Evolutionary conservation across 2,329 filamentous ascomycete species (phyloP).

Genomic region (Cladosporium sp.): DNA sequence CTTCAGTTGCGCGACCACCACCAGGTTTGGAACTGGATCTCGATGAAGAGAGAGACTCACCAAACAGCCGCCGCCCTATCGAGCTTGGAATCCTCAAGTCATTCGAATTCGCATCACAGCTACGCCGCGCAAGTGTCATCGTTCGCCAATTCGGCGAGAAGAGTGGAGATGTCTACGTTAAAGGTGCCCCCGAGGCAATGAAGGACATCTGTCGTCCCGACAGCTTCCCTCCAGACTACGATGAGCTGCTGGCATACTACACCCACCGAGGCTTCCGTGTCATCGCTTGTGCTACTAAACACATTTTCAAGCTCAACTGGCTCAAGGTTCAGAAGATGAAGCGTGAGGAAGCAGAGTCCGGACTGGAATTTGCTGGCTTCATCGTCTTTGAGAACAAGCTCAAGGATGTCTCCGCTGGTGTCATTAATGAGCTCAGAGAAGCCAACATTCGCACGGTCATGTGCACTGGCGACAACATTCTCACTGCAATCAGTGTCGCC

Average conservation of each 20-base stretch:
- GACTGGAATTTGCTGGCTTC: constrained; percentile 88
- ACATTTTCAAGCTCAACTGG: constrained; percentile 86
- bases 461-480: constrained; percentile 97
- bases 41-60: constrained; percentile 51
- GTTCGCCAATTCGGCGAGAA: constrained; percentile 84
- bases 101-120: constrained; percentile 93
- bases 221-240: constrained; percentile 84
- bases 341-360: constrained; percentile 78
- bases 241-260: constrained; percentile 84
- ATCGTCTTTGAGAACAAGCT: constrained; percentile 99
- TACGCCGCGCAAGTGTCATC: constrained; percentile 89
- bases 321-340: constrained; percentile 94
- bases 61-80: constrained; percentile 56
- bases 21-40: constrained; percentile 59
- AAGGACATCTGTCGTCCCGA: constrained; percentile 84
- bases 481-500: constrained; percentile 94
- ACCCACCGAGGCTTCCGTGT: constrained; percentile 96
- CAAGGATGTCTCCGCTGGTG: constrained; percentile 79
- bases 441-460: constrained; percentile 89
- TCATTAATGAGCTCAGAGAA: constrained; percentile 77
- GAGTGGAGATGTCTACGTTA: constrained; percentile 87
- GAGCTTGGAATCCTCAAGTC: constrained; percentile 89
- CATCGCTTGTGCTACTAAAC: constrained; percentile 90
- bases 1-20: constrained; percentile 86
- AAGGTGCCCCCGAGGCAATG: constrained; percentile 96